A percentile compares a stretch with the other conserved stretches of the same genome.
phyloP scores from a whole-genome alignment of 805 yeast species.

The Yarrowia sp. region DNA sequence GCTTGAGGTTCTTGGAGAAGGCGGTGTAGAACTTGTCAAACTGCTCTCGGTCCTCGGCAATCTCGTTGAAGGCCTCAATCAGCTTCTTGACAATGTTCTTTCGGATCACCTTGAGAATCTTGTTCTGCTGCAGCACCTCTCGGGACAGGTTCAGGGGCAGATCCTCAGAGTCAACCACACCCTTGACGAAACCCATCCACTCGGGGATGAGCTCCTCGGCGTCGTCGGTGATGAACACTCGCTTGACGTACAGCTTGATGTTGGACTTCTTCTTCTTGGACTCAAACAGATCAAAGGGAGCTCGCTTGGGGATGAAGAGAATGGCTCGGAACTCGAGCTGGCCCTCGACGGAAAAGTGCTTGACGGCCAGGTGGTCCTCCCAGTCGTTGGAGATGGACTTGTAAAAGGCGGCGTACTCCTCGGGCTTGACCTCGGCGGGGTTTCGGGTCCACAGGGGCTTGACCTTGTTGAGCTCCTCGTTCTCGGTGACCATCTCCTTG shows the following conservation, averaged over 20 bases:
- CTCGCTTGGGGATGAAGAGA: constrained; percentile 96
- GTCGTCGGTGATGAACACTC: constrained; percentile 99
- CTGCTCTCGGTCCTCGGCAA: constrained; percentile 98
- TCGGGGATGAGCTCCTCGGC: constrained; percentile 99
- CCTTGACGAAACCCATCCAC: constrained; percentile 95
- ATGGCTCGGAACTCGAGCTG: constrained; percentile 99
- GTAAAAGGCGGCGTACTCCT: constrained; percentile 98
- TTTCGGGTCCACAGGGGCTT: constrained; percentile 99
- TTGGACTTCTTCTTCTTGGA: constrained; percentile 98
- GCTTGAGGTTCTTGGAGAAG: constrained; percentile 95
- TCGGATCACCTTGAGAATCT: constrained; percentile 98
- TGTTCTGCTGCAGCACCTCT: constrained; percentile 99
- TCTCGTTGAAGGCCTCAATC: constrained; percentile 98
- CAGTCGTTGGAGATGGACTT: constrained; percentile 99
- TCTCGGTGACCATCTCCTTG: constrained; percentile 90
- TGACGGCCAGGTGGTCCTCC: constrained; percentile 99
- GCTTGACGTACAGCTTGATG: constrained; percentile 97
- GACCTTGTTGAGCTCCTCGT: constrained; percentile 97
- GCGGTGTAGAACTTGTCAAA: constrained; percentile 98
- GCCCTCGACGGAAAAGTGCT: constrained; percentile 99
- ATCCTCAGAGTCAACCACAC: constrained; percentile 99
- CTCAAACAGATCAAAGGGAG: constrained; percentile 98
- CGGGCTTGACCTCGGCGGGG: constrained; percentile 96
- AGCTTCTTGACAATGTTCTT: constrained; percentile 98
- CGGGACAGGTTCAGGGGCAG: constrained; percentile 99